phyloP scores from a whole-genome alignment of 257 asterid species.

The Nyctanthes arbortristis region DNA sequence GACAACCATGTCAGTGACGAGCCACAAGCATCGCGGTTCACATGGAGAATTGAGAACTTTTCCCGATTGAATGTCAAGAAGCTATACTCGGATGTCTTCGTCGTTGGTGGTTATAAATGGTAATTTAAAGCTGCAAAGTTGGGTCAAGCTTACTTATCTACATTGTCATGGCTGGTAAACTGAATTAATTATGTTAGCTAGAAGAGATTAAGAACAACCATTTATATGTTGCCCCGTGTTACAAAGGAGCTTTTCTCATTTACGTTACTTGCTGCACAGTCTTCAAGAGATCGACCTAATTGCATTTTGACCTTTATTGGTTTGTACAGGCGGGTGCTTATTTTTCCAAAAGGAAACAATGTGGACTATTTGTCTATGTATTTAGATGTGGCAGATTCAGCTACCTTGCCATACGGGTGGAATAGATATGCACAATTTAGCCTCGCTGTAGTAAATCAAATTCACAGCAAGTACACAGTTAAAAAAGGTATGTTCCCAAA shows the following conservation, averaged over 20 bases:
- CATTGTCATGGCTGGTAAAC: background rate
- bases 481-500: constrained; percentile 43
- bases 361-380: constrained; percentile 59
- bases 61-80: constrained; percentile 65
- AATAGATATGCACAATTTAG: constrained; percentile 54
- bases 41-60: constrained; percentile 83
- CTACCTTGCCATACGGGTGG: constrained; percentile 61
- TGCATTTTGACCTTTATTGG: constrained; percentile 25
- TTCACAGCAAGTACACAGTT: constrained; percentile 33
- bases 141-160: constrained; percentile 2
- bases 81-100: constrained; percentile 73
- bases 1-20: constrained; percentile 83
- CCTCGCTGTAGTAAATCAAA: constrained; percentile 56
- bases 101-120: constrained; percentile 91
- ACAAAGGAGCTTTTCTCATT: constrained; percentile 10
- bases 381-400: constrained; percentile 59
- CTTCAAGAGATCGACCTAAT: constrained; percentile 9
- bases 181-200: constrained; percentile 16
- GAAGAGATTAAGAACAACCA: background rate
- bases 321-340: constrained; percentile 57
- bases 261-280: constrained; percentile 12
- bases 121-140: constrained; percentile 30
- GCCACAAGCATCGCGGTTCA: constrained; percentile 80
- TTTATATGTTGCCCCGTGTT: background rate
- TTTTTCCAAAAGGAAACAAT: constrained; percentile 58